phyloP scores from a whole-genome alignment of 345 rosid species.

The Eutrema heterophyllum region DNA sequence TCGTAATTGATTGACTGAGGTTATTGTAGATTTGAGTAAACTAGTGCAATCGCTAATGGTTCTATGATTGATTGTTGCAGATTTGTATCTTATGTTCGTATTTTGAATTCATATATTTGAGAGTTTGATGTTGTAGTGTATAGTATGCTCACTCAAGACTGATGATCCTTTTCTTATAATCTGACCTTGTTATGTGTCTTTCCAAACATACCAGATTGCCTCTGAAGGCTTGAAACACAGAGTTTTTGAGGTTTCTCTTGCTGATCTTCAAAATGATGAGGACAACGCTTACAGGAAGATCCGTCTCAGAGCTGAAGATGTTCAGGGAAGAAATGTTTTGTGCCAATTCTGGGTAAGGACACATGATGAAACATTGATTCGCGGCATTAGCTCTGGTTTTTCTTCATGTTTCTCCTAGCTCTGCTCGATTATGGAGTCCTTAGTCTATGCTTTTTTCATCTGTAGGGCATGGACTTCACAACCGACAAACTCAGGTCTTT shows the following conservation, averaged over 20 bases:
- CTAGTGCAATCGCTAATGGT: not conserved
- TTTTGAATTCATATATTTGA: not conserved
- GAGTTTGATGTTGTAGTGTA: not conserved
- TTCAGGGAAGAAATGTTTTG: constrained; percentile 81
- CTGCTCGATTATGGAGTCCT: not conserved
- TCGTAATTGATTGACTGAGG: not conserved
- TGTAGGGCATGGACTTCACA: constrained; percentile 73
- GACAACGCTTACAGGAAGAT: constrained; percentile 88
- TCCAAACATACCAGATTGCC: constrained; percentile 56
- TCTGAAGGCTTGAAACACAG: constrained; percentile 95
- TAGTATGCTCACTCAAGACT: too few relatives aligned
- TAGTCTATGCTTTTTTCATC: not conserved
- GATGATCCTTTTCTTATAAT: not conserved
- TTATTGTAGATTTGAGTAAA: not conserved
- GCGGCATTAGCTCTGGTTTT: not conserved
- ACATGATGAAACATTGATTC: not conserved
- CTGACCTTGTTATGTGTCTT: not conserved
- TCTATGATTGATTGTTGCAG: not conserved
- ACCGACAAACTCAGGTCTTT: constrained; percentile 93
- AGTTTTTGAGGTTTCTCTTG: constrained; percentile 83
- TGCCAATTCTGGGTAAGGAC: constrained; percentile 84
- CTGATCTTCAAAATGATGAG: constrained; percentile 85
- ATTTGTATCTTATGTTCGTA: not conserved
- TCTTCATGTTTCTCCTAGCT: not conserved
- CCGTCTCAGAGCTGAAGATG: constrained; percentile 92